A percentile compares a stretch with the other conserved stretches of the same genome.
Evolutionary conservation across 2,329 filamentous ascomycete species (phyloP).

Genomic region (Orbilia quercus): DNA sequence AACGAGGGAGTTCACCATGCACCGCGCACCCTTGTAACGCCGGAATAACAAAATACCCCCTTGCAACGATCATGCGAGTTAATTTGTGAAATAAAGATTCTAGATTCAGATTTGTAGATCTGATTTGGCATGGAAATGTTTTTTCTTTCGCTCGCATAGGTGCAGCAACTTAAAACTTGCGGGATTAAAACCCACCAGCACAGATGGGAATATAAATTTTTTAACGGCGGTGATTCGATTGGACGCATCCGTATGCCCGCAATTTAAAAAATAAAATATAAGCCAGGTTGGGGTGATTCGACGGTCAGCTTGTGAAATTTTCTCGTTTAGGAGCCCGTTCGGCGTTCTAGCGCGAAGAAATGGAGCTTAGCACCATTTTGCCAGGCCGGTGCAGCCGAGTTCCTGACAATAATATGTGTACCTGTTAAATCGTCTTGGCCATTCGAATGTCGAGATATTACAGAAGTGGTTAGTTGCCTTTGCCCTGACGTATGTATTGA

Average conservation of each 20-base stretch:
- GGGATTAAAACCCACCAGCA: slow-evolving; percentile 7
- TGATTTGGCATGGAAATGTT: not conserved
- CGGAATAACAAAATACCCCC: slow-evolving; percentile 20
- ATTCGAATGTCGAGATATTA: not conserved
- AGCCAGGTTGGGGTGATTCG: not conserved
- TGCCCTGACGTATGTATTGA: slow-evolving; percentile 12
- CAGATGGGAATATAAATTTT: slow-evolving; percentile 22
- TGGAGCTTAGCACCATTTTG: slow-evolving; percentile 2
- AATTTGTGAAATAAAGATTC: no score
- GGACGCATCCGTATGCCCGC: slow-evolving; percentile 44
- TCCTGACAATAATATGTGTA: slow-evolving; percentile 6
- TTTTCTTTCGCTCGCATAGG: not conserved
- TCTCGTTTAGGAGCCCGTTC: slow-evolving; percentile 11
- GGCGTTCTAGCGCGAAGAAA: slow-evolving; percentile 27
- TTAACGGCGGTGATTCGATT: no score
- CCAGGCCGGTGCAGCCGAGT: slow-evolving; percentile 25
- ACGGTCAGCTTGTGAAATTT: slow-evolving; percentile 41
- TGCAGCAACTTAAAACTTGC: slow-evolving; percentile 3
- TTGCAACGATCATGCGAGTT: no score
- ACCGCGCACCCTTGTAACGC: slow-evolving; percentile 13
- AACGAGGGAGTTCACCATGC: not conserved
- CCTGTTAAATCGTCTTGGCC: no score
- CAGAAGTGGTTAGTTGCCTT: not conserved
- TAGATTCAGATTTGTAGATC: slow-evolving; percentile 11
- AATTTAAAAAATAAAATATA: slow-evolving; percentile 10